These are phyloP conservation scores for Boletus fagicola DNA, from an alignment of 768 basidiomycete species.

Conservation along the genomic window DNA sequence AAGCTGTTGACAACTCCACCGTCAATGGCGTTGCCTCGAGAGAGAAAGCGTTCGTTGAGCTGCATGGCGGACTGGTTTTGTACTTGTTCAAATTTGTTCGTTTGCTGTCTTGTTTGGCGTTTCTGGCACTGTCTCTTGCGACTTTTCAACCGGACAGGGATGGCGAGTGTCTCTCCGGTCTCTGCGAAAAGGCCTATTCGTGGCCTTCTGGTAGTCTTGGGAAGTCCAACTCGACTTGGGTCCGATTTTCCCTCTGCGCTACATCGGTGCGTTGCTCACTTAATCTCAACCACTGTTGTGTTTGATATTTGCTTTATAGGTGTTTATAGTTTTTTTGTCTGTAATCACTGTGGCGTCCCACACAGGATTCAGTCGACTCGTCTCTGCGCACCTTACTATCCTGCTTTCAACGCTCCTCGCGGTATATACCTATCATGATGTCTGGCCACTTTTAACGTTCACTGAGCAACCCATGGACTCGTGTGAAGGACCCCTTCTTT, in stretches of 20 bases:
- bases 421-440: neutral
- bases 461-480: neutral
- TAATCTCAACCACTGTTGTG: too few relatives aligned
- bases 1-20: neutral
- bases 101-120: neutral
- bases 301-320: neutral
- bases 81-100: neutral
- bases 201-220: neutral
- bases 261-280: neutral
- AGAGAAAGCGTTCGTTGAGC: neutral
- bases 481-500: neutral
- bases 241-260: neutral
- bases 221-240: neutral
- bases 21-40: neutral
- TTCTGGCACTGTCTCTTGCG: neutral
- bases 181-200: neutral
- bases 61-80: neutral
- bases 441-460: constrained; percentile 2
- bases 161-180: neutral
- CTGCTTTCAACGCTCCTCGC: neutral
- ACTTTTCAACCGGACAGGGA: neutral
- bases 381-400: too few relatives aligned
- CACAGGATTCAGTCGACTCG: neutral
- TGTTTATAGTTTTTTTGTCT: neutral
- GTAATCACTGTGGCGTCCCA: neutral